These are phyloP conservation scores for Beauveria scarabaeidicola DNA, from an alignment of 2,329 filamentous ascomycete genomes.

Conservation along the genomic window DNA sequence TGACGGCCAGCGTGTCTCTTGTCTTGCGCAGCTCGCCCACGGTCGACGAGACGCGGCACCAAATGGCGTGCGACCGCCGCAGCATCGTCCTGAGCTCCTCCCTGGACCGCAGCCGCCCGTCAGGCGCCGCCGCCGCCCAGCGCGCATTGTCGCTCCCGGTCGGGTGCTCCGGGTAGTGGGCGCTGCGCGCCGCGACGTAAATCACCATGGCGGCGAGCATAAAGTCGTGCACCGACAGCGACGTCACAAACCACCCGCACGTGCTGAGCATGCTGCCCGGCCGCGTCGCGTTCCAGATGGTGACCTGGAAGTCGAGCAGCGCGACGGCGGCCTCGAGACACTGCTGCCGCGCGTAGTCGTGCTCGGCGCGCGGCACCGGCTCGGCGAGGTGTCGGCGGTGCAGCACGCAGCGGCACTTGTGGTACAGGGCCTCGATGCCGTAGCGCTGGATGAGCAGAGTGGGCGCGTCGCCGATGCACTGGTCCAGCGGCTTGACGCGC, in stretches of 20 bases:
- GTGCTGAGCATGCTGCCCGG: conserved; percentile 45
- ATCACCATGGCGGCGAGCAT: conserved; percentile 53
- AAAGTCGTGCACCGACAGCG: conserved; percentile 52
- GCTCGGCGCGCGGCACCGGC: conserved; percentile 31
- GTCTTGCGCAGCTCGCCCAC: conserved; percentile 37
- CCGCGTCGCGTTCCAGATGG: conserved; percentile 39
- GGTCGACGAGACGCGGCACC: conserved; percentile 30
- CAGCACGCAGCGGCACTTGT: conserved; percentile 47
- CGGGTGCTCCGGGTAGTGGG: conserved; percentile 27
- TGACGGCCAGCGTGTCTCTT: conserved; percentile 34
- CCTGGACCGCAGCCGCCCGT: conserved; percentile 26
- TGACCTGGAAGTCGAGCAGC: conserved; percentile 39
- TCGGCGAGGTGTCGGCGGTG: conserved; percentile 46
- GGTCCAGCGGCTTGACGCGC: conserved; percentile 37
- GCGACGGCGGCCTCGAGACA: conserved; percentile 42
- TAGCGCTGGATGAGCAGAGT: conserved; percentile 43
- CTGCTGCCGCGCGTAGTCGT: conserved; percentile 42
- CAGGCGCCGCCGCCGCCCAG: conserved; percentile 26
- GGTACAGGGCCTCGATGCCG: conserved; percentile 42
- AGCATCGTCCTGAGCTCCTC: conserved; percentile 33
- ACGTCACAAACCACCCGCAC: conserved; percentile 49
- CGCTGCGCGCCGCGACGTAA: conserved; percentile 42
- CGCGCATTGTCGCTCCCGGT: conserved; percentile 21
- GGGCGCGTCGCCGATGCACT: conserved; percentile 40
- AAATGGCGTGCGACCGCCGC: conserved; percentile 34